These are phyloP conservation scores for Stagonosporopsis rhizophila DNA, from an alignment of 2,329 filamentous ascomycete genomes.

Conservation along the genomic window DNA sequence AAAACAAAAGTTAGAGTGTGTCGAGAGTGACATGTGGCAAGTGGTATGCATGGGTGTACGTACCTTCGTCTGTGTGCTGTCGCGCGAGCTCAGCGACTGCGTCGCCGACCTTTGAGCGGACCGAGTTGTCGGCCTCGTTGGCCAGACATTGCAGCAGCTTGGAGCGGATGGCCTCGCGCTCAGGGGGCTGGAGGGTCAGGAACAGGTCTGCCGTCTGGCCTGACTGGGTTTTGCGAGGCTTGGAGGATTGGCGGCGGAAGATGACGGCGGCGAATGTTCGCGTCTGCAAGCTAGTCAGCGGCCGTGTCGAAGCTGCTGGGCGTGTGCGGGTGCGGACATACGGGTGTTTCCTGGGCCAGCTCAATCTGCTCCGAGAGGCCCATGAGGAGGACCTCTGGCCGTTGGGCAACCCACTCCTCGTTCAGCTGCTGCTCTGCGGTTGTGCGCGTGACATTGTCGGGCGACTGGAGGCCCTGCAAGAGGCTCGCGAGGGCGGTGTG, in stretches of 20 bases:
- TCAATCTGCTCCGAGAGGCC: slow-evolving; percentile 92
- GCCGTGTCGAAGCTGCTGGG: not conserved
- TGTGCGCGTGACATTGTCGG: slow-evolving; percentile 85
- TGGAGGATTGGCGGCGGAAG: slow-evolving; percentile 91
- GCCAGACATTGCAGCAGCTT: slow-evolving; percentile 82
- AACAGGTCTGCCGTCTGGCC: slow-evolving; percentile 82
- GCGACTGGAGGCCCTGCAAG: slow-evolving; percentile 83
- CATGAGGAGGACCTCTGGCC: slow-evolving; percentile 90
- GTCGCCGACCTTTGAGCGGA: slow-evolving; percentile 95
- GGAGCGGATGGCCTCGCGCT: slow-evolving; percentile 79
- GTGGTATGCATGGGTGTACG: slow-evolving; percentile 42
- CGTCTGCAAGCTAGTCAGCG: slow-evolving; percentile 61
- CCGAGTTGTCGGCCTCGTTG: slow-evolving; percentile 73
- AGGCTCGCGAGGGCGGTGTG: slow-evolving; percentile 85
- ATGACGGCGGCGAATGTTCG: slow-evolving; percentile 93
- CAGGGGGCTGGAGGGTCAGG: slow-evolving; percentile 75
- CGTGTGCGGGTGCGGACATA: slow-evolving; percentile 53
- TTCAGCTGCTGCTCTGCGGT: slow-evolving; percentile 90
- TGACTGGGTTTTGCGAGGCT: slow-evolving; percentile 76
- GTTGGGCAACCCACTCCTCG: slow-evolving; percentile 82
- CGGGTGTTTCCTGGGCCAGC: slow-evolving; percentile 73
- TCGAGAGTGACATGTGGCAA: not conserved
- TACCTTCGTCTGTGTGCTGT: slow-evolving; percentile 92
- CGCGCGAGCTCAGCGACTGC: slow-evolving; percentile 95
- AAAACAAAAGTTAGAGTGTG: too few species aligned